A percentile compares a stretch with the other conserved stretches of the same genome.
These are phyloP conservation scores for Helianthus annuus DNA, from an alignment of 129 eudicot species.

Conservation along the genomic window DNA sequence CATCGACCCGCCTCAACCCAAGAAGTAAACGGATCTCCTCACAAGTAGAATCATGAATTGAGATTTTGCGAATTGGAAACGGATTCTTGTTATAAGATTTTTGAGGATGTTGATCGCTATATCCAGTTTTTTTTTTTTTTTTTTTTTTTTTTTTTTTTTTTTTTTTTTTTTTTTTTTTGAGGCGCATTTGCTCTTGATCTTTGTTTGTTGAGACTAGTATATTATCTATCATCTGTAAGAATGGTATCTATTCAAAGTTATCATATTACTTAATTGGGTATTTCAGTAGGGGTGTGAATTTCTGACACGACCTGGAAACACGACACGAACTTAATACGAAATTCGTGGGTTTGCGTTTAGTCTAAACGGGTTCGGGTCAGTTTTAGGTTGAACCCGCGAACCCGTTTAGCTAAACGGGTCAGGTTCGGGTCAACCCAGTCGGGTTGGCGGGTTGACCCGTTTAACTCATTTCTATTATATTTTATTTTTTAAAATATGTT, in stretches of 20 bases:
- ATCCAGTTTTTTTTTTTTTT: slow-evolving; percentile 21
- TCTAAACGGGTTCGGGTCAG: no score
- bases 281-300: no score
- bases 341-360: no score
- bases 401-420: no score
- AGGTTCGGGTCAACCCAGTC: no score
- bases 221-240: slow-evolving; percentile 34
- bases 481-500: no score
- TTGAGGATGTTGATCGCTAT: slow-evolving; percentile 25
- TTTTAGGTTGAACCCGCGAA: no score
- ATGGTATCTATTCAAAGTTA: slow-evolving; percentile 28
- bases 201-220: slow-evolving; percentile 26
- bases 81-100: slow-evolving; percentile 28
- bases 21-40: slow-evolving; percentile 39
- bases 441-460: no score
- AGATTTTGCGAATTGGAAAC: slow-evolving; percentile 35
- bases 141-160: slow-evolving; percentile 33
- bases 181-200: slow-evolving; percentile 28
- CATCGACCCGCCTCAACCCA: slow-evolving; percentile 49
- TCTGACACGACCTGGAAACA: no score
- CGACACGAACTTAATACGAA: no score
- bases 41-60: slow-evolving; percentile 25
- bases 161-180: slow-evolving; percentile 26
- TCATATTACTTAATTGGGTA: background rate
- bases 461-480: no score